phyloP scores from a whole-genome alignment of 2,329 filamentous ascomycete species.

The Lasiodiplodia sp. region DNA sequence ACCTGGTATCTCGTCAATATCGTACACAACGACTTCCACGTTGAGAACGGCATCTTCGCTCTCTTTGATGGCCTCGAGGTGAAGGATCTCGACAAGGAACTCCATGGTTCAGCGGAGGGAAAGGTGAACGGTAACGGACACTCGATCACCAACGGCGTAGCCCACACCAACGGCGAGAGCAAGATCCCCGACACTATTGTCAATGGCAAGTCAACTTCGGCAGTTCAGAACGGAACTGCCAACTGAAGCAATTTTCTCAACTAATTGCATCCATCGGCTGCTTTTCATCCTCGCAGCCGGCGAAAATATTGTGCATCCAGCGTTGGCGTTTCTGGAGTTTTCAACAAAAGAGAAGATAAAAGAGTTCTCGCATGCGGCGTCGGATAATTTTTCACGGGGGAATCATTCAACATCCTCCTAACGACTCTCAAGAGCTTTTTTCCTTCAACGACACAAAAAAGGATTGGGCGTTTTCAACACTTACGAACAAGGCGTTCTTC shows the following conservation, averaged over 20 bases:
- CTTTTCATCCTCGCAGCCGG: conserved; percentile 19
- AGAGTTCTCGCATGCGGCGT: conserved; percentile 20
- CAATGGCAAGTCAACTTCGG: conserved; percentile 24
- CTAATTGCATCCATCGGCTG: conserved; percentile 14
- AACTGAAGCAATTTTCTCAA: conserved; percentile 9
- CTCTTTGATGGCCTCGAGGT: conserved; percentile 81
- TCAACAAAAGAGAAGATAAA: conserved; percentile 28
- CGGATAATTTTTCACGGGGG: conserved; percentile 1
- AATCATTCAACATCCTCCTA: conserved; percentile 18
- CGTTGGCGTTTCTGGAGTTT: conserved; percentile 29
- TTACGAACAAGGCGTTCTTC: conserved; percentile 9
- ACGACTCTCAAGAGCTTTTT: background rate
- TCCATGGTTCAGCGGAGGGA: background rate
- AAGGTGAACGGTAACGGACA: conserved; percentile 12
- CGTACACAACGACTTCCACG: conserved; percentile 97
- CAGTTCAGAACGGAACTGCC: conserved; percentile 23
- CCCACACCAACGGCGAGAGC: conserved; percentile 11
- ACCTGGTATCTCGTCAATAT: conserved; percentile 96
- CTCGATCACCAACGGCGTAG: background rate
- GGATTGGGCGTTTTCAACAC: conserved; percentile 18
- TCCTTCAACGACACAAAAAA: conserved; percentile 14
- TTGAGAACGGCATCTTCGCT: conserved; percentile 80
- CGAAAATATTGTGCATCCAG: conserved; percentile 24
- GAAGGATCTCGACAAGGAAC: conserved; percentile 64
- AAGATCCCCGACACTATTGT: conserved; percentile 20